phyloP scores from a whole-genome alignment of 73 alveolate species.

The Urostyla sp. region DNA sequence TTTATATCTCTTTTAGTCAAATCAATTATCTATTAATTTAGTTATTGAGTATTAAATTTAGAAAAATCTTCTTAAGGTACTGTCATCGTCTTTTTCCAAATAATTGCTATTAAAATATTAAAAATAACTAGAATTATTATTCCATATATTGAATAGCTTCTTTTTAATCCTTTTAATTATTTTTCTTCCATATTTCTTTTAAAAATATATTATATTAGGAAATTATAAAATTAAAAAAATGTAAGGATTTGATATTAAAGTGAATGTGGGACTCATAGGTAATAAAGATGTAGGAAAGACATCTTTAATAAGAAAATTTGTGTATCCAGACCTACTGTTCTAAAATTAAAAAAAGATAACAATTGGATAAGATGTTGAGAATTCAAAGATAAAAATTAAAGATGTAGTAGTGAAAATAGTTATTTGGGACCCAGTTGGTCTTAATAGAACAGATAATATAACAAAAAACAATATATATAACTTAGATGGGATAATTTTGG shows the following conservation, averaged over 20 bases:
- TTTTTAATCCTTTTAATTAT: no score
- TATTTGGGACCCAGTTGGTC: constrained; percentile 64
- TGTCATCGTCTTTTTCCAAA: no score
- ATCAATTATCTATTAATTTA: no score
- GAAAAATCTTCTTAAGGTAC: no score
- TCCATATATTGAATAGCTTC: no score
- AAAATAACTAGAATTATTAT: no score
- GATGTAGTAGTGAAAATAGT: constrained; percentile 8
- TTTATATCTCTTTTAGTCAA: no score
- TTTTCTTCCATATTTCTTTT: no score
- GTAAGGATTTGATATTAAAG: constrained; percentile 1
- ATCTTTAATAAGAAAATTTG: constrained; percentile 15
- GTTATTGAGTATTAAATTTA: no score
- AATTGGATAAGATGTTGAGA: constrained; percentile 20
- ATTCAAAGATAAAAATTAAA: constrained; percentile 1
- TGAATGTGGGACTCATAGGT: constrained; percentile 40
- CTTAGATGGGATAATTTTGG: constrained; percentile 50
- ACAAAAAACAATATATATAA: constrained; percentile 44
- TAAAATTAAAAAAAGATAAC: background rate
- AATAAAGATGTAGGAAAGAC: constrained; percentile 55
- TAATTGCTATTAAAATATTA: no score
- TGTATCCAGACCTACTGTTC: background rate
- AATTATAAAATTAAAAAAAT: no score
- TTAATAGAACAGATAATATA: constrained; percentile 42
- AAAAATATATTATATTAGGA: no score